phyloP scores from a whole-genome alignment of 2,329 filamentous ascomycete species.

The Penicillium capsulatum region DNA sequence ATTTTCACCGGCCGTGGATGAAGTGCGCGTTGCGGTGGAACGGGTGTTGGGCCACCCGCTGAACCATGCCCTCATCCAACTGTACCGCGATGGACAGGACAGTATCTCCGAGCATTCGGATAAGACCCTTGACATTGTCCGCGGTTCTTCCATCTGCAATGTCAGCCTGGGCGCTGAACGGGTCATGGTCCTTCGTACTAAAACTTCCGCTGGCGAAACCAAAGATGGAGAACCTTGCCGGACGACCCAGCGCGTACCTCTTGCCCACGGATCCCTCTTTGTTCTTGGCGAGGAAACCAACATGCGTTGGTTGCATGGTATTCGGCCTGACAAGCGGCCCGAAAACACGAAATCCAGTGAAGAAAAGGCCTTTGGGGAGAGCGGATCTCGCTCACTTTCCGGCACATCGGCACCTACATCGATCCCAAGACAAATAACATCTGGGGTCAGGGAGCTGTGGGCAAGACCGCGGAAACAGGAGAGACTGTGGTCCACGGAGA shows the following conservation, averaged over 20 bases:
- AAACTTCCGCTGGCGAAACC: constrained; percentile 41
- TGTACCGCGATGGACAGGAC: constrained; percentile 83
- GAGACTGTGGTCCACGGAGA: constrained; percentile 65
- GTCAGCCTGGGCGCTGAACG: constrained; percentile 88
- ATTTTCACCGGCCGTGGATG: constrained; percentile 69
- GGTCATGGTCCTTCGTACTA: constrained; percentile 81
- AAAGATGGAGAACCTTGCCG: constrained; percentile 42
- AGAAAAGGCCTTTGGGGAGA: constrained; percentile 71
- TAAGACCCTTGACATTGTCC: constrained; percentile 87
- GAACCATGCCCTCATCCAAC: constrained; percentile 89
- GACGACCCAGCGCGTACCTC: constrained; percentile 61
- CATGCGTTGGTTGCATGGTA: constrained; percentile 84
- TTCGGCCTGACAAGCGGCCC: constrained; percentile 77
- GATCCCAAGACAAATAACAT: constrained; percentile 61
- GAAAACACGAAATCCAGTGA: constrained; percentile 61
- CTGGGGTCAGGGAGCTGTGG: constrained; percentile 85
- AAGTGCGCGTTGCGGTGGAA: constrained; percentile 66
- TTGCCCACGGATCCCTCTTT: constrained; percentile 88
- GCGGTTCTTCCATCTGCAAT: constrained; percentile 80
- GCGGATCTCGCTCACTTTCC: constrained; percentile 88
- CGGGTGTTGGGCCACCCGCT: constrained; percentile 69
- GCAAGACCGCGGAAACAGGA: constrained; percentile 61
- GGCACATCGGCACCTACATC: constrained; percentile 81
- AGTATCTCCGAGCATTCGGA: constrained; percentile 96
- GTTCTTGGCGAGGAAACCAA: constrained; percentile 79